These are phyloP conservation scores for Aureobasidium musti DNA, from an alignment of 2,329 filamentous ascomycete species.

Conservation along the genomic window DNA sequence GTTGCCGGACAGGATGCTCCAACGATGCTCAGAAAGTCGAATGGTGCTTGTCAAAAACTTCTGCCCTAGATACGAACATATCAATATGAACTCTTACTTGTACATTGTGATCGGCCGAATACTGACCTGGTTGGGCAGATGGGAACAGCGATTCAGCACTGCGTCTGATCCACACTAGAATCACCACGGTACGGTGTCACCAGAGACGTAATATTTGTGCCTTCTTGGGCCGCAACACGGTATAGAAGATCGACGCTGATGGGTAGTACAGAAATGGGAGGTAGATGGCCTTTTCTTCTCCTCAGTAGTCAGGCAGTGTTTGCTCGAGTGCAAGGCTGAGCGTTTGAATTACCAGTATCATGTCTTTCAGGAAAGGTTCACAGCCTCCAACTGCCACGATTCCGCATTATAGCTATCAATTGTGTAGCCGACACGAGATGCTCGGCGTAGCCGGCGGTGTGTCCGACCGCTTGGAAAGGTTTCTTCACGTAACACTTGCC, in stretches of 20 bases:
- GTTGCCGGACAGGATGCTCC: not conserved
- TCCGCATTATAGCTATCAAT: not conserved
- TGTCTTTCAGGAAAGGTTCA: not conserved
- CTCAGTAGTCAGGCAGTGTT: conserved; percentile 17
- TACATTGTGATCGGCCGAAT: conserved; percentile 4
- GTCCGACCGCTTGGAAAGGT: not conserved
- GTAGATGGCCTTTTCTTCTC: conserved; percentile 11
- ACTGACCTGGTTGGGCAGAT: conserved; percentile 3
- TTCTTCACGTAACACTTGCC: not conserved
- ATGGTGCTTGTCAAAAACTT: conserved; percentile 18
- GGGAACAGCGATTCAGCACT: not conserved
- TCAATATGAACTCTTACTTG: conserved; percentile 10
- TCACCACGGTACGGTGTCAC: conserved; percentile 7
- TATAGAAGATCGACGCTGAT: not conserved
- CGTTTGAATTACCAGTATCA: not conserved
- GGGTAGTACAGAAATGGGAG: not conserved
- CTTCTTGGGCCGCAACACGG: not conserved
- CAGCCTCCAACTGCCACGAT: conserved; percentile 2
- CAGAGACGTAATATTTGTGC: not conserved
- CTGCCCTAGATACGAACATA: not conserved
- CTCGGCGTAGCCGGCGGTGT: conserved; percentile 6
- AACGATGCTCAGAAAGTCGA: conserved; percentile 15
- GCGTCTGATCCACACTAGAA: not conserved
- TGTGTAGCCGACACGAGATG: conserved; percentile 5
- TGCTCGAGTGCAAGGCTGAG: conserved; percentile 10